Base-by-base conservation (phyloP, 495 filamentous ascomycete genomes). In the Chaetomium tenue region DNA sequence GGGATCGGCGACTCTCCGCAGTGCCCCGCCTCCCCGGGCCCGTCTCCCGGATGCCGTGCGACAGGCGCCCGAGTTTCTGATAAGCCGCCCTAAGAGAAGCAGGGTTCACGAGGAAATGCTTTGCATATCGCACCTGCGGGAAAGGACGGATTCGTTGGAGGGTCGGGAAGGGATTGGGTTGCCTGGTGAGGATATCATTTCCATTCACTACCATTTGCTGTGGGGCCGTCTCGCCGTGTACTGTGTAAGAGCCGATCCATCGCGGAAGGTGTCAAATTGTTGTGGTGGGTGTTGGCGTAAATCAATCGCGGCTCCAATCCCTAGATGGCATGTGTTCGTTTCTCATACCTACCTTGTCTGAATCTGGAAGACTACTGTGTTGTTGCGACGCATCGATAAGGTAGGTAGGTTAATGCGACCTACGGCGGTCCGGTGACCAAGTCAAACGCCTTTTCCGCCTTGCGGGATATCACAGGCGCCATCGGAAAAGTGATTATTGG, bases 61-160 rank as follows among this genome's bases (percentile, higher is more conserved):
- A 58, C 52, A 26, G 22, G 1, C 2, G 22, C 13, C 12, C 22
- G 13, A 23, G 23, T 7, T 26, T 42, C 55, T 58, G 55, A 25
- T 58, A 58, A 58, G 55, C 18, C 39, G 55, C 55, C 37, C 20
- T 42, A 18, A 30, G 25, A 42, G 20, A n/a, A 20, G 15, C 9
- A 20, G 33, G 40, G 57, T 6, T 15, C 40, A 33, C 42, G 13
- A 48, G 25, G 7, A 48, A 60, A 26, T 60, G 57, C 57, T 47
- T 48, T 60, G 57, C 57, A 60, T 46, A 48, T 37, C 26, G 15
- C 42, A 26, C 33, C 57, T 48, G 42, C 57, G 44, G 13, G 57
- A 48, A 20, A 60, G 25, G n/a, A 5, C 57, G 16, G 57, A 48
- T 60, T 18, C 23, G 9, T 13, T n/a, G 57, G 12, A 44, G 15